These are phyloP conservation scores for Pichia sp. DNA, from an alignment of 1,139 yeast genomes.

Conservation along the genomic window DNA sequence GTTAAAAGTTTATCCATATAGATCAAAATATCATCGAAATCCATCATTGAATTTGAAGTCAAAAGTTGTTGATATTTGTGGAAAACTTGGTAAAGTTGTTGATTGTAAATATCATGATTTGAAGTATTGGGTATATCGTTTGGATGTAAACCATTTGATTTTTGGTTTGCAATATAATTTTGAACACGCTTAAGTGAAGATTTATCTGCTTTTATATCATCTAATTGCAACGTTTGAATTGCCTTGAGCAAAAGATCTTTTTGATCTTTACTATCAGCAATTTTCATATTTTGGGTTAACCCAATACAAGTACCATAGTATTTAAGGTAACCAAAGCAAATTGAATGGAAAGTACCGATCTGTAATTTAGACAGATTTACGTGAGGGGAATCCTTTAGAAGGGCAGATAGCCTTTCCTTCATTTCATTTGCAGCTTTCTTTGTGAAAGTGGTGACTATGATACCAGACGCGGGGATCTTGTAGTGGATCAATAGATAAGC, in stretches of 20 bases:
- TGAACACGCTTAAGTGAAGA: conserved; percentile 1
- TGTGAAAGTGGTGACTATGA: conserved; percentile 85
- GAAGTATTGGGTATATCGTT: conserved; percentile 29
- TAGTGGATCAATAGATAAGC: conserved; percentile 55
- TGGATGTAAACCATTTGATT: conserved; percentile 23
- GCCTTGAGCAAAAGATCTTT: conserved; percentile 41
- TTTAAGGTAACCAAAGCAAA: conserved; percentile 56
- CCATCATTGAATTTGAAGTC: conserved; percentile 40
- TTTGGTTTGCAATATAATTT: conserved; percentile 11
- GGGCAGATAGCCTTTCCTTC: conserved; percentile 45
- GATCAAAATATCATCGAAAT: conserved; percentile 78
- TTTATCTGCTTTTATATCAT: conserved; percentile 22
- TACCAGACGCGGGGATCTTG: conserved; percentile 46
- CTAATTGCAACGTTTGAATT: conserved; percentile 22
- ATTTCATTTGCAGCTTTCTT: conserved; percentile 86
- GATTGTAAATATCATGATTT: conserved; percentile 1
- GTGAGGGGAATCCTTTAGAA: conserved; percentile 36
- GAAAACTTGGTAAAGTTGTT: conserved; percentile 32
- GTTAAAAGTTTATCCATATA: conserved; percentile 46
- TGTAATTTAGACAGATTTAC: conserved; percentile 37
- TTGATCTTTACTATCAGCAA: conserved; percentile 65
- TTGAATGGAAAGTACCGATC: conserved; percentile 84
- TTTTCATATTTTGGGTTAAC: conserved; percentile 37
- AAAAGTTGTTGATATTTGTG: conserved; percentile 46
- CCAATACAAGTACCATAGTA: conserved; percentile 50